Base-by-base conservation (phyloP, 306 rosid species). In the Astragalus membranaceus region DNA sequence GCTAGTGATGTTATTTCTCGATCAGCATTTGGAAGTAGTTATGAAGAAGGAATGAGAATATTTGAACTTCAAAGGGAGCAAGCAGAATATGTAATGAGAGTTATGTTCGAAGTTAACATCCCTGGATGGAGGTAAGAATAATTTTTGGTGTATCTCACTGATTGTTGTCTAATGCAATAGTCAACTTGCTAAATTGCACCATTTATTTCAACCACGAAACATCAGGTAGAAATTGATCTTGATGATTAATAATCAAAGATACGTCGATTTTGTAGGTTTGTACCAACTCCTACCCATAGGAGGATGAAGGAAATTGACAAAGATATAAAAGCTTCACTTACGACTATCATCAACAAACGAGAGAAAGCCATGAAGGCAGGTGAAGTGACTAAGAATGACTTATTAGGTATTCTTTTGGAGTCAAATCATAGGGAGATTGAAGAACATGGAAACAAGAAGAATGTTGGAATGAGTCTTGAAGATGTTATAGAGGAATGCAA, bases 91-190 rank as follows among this genome's bases (percentile, higher is more conserved):
- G 5, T 12, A 2, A 4, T 42, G 17, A 29, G 26, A 68, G 2
- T 16, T 5, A 0, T 0, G 0, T n/a, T 14, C 3, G 10, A 17
- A 14, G 16, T 20, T 68, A 64, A 52, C 72, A 73, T 86, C 67
- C 88, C 88, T 1, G 82, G 88, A 13, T 72, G 80, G 84, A 85
- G 86, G 86, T 79, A 76, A 58, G 42, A 36, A 9, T 11, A 3
- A 13, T 43, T 17, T 73, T 0, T 26, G 30, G 2, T 8, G 10
- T 29, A 50, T 63, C 15, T 51, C 5, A 37, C 12, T 49, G 44
- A 46, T 5, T 36, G 37, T 36, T 35, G 36, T 41, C 57, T 3
- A 41, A 63, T 41, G 32, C 35, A 29, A 37, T n/a, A 37, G 30
- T 55, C 5, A 10, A 52, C 10, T 20, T 11, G 12, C 29, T 11